These are phyloP conservation scores for Alloteropsis semialata DNA, from an alignment of 176 grass and related monocot species.

Conservation along the genomic window DNA sequence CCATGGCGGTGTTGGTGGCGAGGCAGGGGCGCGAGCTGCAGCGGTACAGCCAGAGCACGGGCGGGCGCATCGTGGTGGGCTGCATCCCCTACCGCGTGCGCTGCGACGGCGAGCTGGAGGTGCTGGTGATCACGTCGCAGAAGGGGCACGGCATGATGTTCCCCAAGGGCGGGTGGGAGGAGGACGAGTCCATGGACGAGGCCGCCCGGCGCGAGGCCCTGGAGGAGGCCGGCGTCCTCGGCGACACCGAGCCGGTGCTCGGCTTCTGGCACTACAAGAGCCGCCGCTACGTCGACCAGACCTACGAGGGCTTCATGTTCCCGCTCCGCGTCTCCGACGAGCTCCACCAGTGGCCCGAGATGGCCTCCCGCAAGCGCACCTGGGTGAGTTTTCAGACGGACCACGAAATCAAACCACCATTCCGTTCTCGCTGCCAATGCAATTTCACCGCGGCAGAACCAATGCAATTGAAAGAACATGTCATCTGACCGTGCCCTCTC, in stretches of 20 bases:
- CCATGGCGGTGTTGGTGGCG: constrained; percentile 77
- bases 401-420: neutral
- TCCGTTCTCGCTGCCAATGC: neutral
- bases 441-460: no score
- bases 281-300: constrained; percentile 54
- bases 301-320: constrained; percentile 84
- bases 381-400: constrained; percentile 47
- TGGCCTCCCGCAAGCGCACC: constrained; percentile 59
- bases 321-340: constrained; percentile 71
- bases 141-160: constrained; percentile 97
- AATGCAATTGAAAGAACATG: neutral
- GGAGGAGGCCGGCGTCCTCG: constrained; percentile 85
- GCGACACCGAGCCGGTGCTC: constrained; percentile 43
- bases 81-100: constrained; percentile 77
- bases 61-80: constrained; percentile 74
- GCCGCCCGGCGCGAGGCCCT: constrained; percentile 77
- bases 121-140: constrained; percentile 86
- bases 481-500: neutral
- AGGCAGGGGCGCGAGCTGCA: constrained; percentile 89
- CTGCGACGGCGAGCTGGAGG: constrained; percentile 52
- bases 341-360: constrained; percentile 85
- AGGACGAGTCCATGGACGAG: constrained; percentile 74
- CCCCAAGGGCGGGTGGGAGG: constrained; percentile 98
- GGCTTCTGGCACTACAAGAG: constrained; percentile 85
- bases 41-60: constrained; percentile 69